Evolutionary conservation across 345 rosid genomes (phyloP).

Genomic region (Dipteronia dyeriana): DNA sequence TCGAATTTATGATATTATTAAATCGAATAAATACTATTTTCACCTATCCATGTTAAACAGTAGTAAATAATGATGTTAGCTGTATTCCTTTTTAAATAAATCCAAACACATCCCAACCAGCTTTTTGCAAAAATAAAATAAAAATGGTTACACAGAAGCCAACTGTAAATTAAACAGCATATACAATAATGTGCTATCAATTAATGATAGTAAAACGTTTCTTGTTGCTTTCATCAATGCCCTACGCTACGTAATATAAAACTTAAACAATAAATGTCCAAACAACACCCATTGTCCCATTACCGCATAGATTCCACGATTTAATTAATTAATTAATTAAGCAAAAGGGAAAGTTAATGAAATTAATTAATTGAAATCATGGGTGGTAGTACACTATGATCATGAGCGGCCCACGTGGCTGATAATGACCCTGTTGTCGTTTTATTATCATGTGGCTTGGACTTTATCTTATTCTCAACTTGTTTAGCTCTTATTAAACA

Average conservation of each 20-base stretch:
- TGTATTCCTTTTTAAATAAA: slow-evolving; percentile 19
- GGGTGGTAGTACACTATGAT: slow-evolving; percentile 17
- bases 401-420: slow-evolving; percentile 30
- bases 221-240: slow-evolving; percentile 31
- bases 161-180: slow-evolving; percentile 16
- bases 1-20: no score
- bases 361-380: slow-evolving; percentile 2
- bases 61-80: slow-evolving; percentile 11
- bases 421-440: slow-evolving; percentile 31
- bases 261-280: not conserved
- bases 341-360: slow-evolving; percentile 29
- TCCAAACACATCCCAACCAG: slow-evolving; percentile 20
- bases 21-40: no score
- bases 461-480: slow-evolving; percentile 17
- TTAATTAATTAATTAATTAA: slow-evolving; percentile 25
- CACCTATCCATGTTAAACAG: no score
- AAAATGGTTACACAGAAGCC: slow-evolving; percentile 22
- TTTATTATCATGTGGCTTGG: slow-evolving; percentile 15
- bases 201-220: slow-evolving; percentile 2
- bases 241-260: slow-evolving; percentile 7
- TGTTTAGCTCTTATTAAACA: not conserved
- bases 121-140: not conserved
- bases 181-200: slow-evolving; percentile 19
- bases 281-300: slow-evolving; percentile 32
- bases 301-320: slow-evolving; percentile 30